Percentiles rank a stretch among this genome's conserved stretches.
Evolutionary conservation across 2,329 filamentous ascomycete genomes (phyloP).

Genomic region (Cyphellophora europaea): DNA sequence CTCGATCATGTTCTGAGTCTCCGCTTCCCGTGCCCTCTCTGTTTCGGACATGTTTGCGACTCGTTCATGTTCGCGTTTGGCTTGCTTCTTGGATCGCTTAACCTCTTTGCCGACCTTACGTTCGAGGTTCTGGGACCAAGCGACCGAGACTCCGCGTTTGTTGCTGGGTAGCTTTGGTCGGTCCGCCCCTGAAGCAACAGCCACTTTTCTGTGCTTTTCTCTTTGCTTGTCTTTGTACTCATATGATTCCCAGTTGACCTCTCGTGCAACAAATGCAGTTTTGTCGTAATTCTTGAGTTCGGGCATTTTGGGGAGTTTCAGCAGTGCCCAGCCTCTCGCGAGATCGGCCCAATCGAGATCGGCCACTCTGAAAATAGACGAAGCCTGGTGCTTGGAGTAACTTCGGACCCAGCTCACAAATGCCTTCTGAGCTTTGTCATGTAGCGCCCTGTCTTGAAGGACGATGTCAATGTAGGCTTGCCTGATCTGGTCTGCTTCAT

Average conservation of each 20-base stretch:
- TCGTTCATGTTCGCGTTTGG: conserved; percentile 55
- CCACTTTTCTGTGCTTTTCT: conserved; percentile 52
- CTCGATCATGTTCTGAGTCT: conserved; percentile 56
- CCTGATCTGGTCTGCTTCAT: background rate
- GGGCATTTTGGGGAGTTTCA: conserved; percentile 87
- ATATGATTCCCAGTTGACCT: conserved; percentile 59
- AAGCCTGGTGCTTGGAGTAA: conserved; percentile 84
- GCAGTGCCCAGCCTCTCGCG: conserved; percentile 73
- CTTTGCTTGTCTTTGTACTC: conserved; percentile 63
- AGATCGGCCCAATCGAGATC: conserved; percentile 81
- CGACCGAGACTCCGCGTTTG: conserved; percentile 53
- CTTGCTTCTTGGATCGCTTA: conserved; percentile 55
- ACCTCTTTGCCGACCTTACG: conserved; percentile 53
- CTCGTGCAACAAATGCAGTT: conserved; percentile 53
- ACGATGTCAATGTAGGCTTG: conserved; percentile 23
- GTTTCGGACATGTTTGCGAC: conserved; percentile 60
- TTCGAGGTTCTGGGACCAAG: conserved; percentile 66
- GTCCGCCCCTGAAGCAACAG: background rate
- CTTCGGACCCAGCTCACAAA: conserved; percentile 91
- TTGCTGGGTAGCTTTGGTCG: conserved; percentile 33
- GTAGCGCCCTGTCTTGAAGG: conserved; percentile 54
- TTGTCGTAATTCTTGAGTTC: conserved; percentile 68
- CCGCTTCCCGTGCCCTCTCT: conserved; percentile 53
- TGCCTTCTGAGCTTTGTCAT: conserved; percentile 80
- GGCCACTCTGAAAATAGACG: conserved; percentile 74